Percentiles rank a stretch among this genome's conserved stretches.
phyloP scores from a whole-genome alignment of 2,329 filamentous ascomycete genomes.

The Dactylellina parvicollis region DNA sequence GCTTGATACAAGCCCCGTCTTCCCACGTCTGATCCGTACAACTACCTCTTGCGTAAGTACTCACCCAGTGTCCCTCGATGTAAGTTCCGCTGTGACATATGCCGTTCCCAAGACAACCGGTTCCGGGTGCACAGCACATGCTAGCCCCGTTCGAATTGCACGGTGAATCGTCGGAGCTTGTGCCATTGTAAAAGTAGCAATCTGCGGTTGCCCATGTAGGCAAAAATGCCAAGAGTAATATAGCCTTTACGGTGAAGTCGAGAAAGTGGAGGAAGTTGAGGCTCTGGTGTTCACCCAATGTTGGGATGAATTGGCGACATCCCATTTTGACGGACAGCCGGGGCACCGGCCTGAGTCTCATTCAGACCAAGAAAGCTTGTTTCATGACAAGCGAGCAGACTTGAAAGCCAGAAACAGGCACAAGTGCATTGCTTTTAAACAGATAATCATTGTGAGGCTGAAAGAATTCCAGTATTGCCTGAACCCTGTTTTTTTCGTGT shows the following conservation, averaged over 20 bases:
- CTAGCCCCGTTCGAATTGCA: conserved; percentile 13
- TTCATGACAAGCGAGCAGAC: neutral
- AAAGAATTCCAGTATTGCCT: neutral
- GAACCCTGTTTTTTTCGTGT: neutral
- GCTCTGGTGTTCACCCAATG: neutral
- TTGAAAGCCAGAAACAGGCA: neutral
- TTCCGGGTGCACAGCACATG: conserved; percentile 30
- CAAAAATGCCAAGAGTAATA: neutral
- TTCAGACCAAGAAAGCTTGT: conserved; percentile 6
- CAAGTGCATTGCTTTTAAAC: neutral
- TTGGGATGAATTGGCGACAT: conserved; percentile 12
- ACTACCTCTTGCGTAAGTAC: conserved; percentile 22
- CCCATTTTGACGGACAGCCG: neutral
- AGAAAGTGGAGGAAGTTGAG: too few relatives aligned
- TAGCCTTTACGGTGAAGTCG: neutral
- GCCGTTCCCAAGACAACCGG: conserved; percentile 20
- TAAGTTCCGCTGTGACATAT: conserved; percentile 19
- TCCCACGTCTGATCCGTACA: conserved; percentile 36
- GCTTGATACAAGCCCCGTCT: conserved; percentile 15
- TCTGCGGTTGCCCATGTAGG: neutral
- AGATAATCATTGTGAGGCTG: neutral
- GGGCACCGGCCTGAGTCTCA: neutral
- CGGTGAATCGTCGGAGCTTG: conserved; percentile 9
- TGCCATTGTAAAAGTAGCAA: conserved; percentile 24
- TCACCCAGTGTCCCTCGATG: neutral